These are phyloP conservation scores for Nakaseomyces bracarensis DNA, from an alignment of 1,139 yeast genomes.

Conservation along the genomic window DNA sequence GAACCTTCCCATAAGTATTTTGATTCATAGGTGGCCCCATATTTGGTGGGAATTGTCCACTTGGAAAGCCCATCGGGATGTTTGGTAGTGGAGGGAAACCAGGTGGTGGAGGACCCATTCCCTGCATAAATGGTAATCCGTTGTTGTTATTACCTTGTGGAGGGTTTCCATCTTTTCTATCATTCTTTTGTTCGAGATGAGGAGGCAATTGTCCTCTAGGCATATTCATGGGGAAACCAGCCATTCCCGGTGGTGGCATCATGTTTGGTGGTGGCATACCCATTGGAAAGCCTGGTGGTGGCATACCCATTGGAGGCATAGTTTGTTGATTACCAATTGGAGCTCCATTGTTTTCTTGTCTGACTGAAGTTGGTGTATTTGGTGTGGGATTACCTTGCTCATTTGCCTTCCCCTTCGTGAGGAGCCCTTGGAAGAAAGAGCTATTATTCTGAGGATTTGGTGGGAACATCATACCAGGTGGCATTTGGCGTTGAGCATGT, in stretches of 20 bases:
- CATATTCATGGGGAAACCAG: constrained; percentile 3
- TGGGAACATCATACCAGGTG: constrained; percentile 8
- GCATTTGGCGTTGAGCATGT: constrained; percentile 9
- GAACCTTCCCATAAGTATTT: background rate
- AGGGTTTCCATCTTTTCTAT: background rate
- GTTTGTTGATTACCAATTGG: constrained; percentile 3
- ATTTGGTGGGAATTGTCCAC: constrained; percentile 9
- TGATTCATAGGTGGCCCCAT: constrained; percentile 6
- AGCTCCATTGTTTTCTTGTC: constrained; percentile 7
- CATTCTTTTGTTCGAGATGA: background rate
- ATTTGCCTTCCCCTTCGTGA: constrained; percentile 23
- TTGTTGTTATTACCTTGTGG: background rate
- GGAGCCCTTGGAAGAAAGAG: constrained; percentile 27
- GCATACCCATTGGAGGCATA: constrained; percentile 13
- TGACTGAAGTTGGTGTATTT: constrained; percentile 19
- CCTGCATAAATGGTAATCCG: background rate
- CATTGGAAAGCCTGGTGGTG: constrained; percentile 21
- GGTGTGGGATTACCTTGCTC: constrained; percentile 7
- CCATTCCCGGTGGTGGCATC: constrained; percentile 19
- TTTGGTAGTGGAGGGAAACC: constrained; percentile 5
- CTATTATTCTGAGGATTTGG: constrained; percentile 19
- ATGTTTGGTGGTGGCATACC: constrained; percentile 24
- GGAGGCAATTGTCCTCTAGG: constrained; percentile 1
- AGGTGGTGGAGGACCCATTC: constrained; percentile 8
- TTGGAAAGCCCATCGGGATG: constrained; percentile 7